phyloP scores from a whole-genome alignment of 169 alveolate genomes.

The Blepharisma undulans region DNA sequence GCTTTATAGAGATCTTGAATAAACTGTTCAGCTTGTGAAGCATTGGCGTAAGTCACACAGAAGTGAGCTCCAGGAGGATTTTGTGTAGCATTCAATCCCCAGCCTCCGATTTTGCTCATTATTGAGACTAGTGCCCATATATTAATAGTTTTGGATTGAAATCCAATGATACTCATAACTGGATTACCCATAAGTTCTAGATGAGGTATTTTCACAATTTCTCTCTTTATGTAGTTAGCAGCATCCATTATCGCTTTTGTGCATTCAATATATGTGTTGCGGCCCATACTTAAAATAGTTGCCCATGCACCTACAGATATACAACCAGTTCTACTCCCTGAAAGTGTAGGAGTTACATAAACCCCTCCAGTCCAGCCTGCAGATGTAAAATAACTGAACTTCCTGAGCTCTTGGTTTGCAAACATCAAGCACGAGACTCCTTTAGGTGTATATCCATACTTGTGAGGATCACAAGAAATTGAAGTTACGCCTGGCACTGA shows the following conservation, averaged over 20 bases:
- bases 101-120: conserved; percentile 41
- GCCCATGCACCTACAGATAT: conserved; percentile 63
- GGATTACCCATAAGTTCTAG: conserved; percentile 45
- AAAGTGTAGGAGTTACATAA: conserved; percentile 74
- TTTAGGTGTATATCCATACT: conserved; percentile 88
- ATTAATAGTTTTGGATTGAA: conserved; percentile 51
- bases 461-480: conserved; percentile 86
- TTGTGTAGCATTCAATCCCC: conserved; percentile 44
- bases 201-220: conserved; percentile 43
- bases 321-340: conserved; percentile 56
- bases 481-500: conserved; percentile 86
- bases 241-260: conserved; percentile 51
- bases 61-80: conserved; percentile 57
- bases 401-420: conserved; percentile 71
- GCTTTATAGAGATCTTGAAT: conserved; percentile 44
- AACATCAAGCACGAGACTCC: conserved; percentile 82
- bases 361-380: conserved; percentile 86
- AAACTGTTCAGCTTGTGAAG: conserved; percentile 12
- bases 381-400: conserved; percentile 55
- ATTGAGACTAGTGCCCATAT: conserved; percentile 35
- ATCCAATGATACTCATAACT: conserved; percentile 56
- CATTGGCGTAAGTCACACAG: conserved; percentile 49
- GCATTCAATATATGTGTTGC: conserved; percentile 48
- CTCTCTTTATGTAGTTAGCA: conserved; percentile 44
- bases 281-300: conserved; percentile 47